Percentiles rank a stretch among this genome's conserved stretches.
These are phyloP conservation scores for Quercus suber DNA, from an alignment of 306 rosid genomes.

Conservation along the genomic window DNA sequence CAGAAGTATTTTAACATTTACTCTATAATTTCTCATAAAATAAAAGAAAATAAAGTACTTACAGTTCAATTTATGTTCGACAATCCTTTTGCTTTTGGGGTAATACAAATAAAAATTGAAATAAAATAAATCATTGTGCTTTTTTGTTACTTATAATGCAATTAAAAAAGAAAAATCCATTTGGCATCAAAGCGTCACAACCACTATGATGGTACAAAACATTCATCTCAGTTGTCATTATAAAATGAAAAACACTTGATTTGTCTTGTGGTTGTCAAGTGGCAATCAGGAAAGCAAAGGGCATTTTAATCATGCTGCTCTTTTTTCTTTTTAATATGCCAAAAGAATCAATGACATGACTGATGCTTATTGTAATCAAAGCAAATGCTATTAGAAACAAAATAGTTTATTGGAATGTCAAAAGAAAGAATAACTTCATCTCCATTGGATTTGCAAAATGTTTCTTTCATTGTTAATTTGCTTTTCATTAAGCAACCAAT, in stretches of 20 bases:
- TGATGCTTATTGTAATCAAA: not conserved
- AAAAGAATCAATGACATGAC: not conserved
- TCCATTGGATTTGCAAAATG: conserved; percentile 2
- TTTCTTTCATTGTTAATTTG: not conserved
- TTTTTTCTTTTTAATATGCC: not conserved
- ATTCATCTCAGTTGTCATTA: not conserved
- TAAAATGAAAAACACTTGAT: not conserved
- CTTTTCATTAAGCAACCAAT: conserved; percentile 3
- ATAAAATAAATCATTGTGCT: not conserved
- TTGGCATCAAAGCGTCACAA: conserved; percentile 4
- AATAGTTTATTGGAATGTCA: conserved; percentile 10
- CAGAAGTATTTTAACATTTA: not conserved
- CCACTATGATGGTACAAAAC: not conserved
- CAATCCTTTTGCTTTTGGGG: not conserved
- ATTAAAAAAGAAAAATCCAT: not conserved
- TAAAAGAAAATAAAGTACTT: not conserved
- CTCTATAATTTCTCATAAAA: not conserved
- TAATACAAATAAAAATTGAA: not conserved
- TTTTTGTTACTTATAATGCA: not conserved
- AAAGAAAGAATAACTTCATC: conserved; percentile 5
- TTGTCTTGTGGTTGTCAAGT: not conserved
- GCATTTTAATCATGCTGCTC: not conserved
- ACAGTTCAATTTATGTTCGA: not conserved
- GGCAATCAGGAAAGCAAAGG: conserved; percentile 6
- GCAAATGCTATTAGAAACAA: conserved; percentile 15